A percentile compares a stretch with the other conserved stretches of the same genome.
Evolutionary conservation across 768 basidiomycete genomes (phyloP).

Genomic region (Gloeopeniophorella convolvens): DNA sequence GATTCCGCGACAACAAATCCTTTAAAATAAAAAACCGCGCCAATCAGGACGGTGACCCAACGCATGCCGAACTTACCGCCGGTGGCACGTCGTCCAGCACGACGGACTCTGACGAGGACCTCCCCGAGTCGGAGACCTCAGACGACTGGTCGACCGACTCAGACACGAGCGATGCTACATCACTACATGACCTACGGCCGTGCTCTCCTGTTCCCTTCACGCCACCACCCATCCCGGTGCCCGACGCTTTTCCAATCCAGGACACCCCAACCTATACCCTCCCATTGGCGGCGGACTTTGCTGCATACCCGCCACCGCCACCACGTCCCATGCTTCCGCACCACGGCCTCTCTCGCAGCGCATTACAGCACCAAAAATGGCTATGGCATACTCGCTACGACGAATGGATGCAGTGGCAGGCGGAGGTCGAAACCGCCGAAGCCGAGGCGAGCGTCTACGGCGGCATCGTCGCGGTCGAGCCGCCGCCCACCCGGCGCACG

Average conservation of each 20-base stretch:
- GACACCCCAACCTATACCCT: background rate
- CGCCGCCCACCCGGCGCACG: slow-evolving; percentile 7
- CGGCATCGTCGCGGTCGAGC: slow-evolving; percentile 17
- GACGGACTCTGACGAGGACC: slow-evolving; percentile 13
- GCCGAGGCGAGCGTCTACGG: slow-evolving; percentile 20
- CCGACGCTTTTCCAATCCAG: slow-evolving; percentile 11
- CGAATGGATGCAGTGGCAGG: slow-evolving; percentile 38
- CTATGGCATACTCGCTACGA: slow-evolving; percentile 56
- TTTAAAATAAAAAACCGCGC: background rate
- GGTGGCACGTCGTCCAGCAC: background rate
- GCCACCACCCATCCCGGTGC: slow-evolving; percentile 9
- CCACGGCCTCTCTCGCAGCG: slow-evolving; percentile 58
- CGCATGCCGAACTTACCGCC: background rate
- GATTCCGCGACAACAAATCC: slow-evolving; percentile 6
- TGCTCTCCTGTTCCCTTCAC: slow-evolving; percentile 1
- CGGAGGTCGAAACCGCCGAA: slow-evolving; percentile 16
- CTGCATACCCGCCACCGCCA: background rate
- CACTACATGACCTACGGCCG: background rate
- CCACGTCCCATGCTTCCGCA: slow-evolving; percentile 26
- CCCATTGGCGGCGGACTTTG: slow-evolving; percentile 1
- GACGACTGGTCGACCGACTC: slow-evolving; percentile 22
- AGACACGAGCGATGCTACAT: slow-evolving; percentile 12
- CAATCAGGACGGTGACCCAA: background rate
- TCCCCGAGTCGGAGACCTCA: slow-evolving; percentile 17
- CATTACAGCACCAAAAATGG: slow-evolving; percentile 52